Percentiles rank a stretch among this genome's conserved stretches.
phyloP scores from a whole-genome alignment of 805 yeast species.

The Yamadazyma insecticola region DNA sequence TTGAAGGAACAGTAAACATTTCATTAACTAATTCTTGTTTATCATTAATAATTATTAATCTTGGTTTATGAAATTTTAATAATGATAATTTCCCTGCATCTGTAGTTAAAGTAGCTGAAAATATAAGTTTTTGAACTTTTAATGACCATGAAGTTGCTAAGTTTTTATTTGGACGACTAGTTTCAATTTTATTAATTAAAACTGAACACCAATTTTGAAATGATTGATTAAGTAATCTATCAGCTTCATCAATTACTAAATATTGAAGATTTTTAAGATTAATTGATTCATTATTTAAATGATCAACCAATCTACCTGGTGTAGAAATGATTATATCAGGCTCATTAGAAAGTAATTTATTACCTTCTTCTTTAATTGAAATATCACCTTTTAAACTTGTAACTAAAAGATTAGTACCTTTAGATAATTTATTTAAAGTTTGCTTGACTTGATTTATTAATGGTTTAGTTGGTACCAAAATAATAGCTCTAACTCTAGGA shows the following conservation, averaged over 20 bases:
- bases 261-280: slow-evolving; percentile 51
- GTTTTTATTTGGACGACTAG: slow-evolving; percentile 7
- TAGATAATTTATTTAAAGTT: slow-evolving; percentile 54
- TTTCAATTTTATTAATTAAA: slow-evolving; percentile 37
- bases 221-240: slow-evolving; percentile 74
- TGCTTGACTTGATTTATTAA: slow-evolving; percentile 75
- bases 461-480: slow-evolving; percentile 88
- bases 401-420: slow-evolving; percentile 64
- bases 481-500: slow-evolving; percentile 68
- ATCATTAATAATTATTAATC: slow-evolving; percentile 68
- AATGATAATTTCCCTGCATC: slow-evolving; percentile 83
- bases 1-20: slow-evolving; percentile 56
- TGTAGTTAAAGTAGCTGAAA: slow-evolving; percentile 91
- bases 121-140: slow-evolving; percentile 59
- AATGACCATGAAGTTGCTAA: slow-evolving; percentile 30
- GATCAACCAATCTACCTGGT: slow-evolving; percentile 84
- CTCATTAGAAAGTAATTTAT: slow-evolving; percentile 36
- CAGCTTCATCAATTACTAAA: slow-evolving; percentile 79
- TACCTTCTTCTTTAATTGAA: slow-evolving; percentile 59
- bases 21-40: slow-evolving; percentile 44
- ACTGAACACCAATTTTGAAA: slow-evolving; percentile 89
- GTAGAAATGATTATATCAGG: slow-evolving; percentile 72
- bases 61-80: slow-evolving; percentile 66
- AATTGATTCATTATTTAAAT: slow-evolving; percentile 42
- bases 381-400: slow-evolving; percentile 54